Percentiles rank a stretch among this genome's conserved stretches.
Conservation (phyloP, 1,139 yeast species). For the Suhomyces chickasaworum region DNA sequence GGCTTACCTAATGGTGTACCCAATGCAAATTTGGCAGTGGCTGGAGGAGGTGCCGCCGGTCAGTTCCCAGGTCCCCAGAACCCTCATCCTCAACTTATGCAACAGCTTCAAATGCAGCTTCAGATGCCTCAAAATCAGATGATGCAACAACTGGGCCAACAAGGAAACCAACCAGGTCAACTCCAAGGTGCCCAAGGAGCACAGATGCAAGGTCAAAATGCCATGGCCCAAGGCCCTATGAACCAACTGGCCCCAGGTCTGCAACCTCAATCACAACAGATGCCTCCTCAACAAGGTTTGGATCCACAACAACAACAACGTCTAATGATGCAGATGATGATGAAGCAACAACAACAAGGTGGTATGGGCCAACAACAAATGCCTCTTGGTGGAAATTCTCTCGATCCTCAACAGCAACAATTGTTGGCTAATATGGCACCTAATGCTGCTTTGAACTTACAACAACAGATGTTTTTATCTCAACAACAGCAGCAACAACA, state of each 20-base stretch:
- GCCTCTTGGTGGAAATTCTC: conserved; percentile 18
- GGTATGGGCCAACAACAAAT: conserved; percentile 19
- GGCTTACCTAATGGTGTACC: conserved; percentile 13
- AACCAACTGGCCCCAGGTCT: conserved; percentile 1
- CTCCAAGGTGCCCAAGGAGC: conserved; percentile 10
- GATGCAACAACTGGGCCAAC: conserved; percentile 16
- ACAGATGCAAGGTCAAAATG: conserved; percentile 13
- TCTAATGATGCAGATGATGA: conserved; percentile 28
- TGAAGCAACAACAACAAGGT: conserved; percentile 26
- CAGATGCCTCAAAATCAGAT: conserved; percentile 15
- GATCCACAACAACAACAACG: conserved; percentile 23
- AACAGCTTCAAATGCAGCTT: conserved; percentile 17
- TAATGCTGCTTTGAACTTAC: conserved; percentile 19
- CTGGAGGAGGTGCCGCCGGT: conserved; percentile 2
- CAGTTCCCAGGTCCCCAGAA: conserved; percentile 14
- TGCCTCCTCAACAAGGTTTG: conserved; percentile 16
- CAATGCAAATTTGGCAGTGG: conserved; percentile 1
- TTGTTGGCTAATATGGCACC: conserved; percentile 11
- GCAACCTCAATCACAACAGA: conserved; percentile 13
- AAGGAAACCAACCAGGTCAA: conserved; percentile 9
- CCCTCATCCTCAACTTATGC: conserved; percentile 15
- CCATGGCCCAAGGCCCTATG: conserved; percentile 6
- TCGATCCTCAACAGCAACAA: conserved; percentile 24
- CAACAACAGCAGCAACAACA: conserved; percentile 18
- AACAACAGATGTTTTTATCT: conserved; percentile 31